These are phyloP conservation scores for Colletotrichum echinochloae DNA, from an alignment of 2,329 filamentous ascomycete genomes.

Conservation along the genomic window DNA sequence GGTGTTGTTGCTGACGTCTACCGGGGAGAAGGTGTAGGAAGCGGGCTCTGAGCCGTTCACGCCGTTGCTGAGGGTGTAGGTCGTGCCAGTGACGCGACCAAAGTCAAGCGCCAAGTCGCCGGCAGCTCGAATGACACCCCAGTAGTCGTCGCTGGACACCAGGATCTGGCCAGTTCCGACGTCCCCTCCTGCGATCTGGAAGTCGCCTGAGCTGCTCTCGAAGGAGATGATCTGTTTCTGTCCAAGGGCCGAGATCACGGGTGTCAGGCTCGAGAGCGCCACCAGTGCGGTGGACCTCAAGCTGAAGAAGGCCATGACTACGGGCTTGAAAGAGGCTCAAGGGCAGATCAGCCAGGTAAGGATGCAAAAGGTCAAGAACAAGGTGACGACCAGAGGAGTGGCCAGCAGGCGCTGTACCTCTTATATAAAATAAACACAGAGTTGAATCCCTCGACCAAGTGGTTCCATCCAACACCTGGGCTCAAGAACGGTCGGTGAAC, in stretches of 20 bases:
- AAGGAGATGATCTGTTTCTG: constrained; percentile 63
- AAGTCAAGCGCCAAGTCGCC: constrained; percentile 77
- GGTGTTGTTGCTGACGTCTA: constrained; percentile 61
- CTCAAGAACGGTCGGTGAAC: constrained; percentile 31
- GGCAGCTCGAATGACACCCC: constrained; percentile 75
- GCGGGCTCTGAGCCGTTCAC: constrained; percentile 51
- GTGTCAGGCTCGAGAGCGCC: constrained; percentile 42
- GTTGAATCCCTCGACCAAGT: constrained; percentile 5
- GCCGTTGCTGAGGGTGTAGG: constrained; percentile 69
- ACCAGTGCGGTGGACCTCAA: constrained; percentile 40
- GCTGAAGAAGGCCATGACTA: constrained; percentile 9
- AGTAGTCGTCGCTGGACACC: constrained; percentile 71
- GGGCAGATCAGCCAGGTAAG: not conserved
- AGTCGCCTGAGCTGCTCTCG: constrained; percentile 42
- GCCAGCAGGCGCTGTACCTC: not conserved
- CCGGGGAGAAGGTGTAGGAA: constrained; percentile 57
- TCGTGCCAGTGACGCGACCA: constrained; percentile 75
- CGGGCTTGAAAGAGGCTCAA: constrained; percentile 3
- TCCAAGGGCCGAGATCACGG: constrained; percentile 55
- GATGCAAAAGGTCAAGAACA: not conserved
- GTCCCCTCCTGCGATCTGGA: constrained; percentile 53
- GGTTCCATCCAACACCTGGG: not conserved
- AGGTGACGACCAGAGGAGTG: not conserved
- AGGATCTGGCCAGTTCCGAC: constrained; percentile 61
- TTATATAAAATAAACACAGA: constrained; percentile 21